A percentile compares a stretch with the other conserved stretches of the same genome.
Evolutionary conservation across 768 basidiomycete genomes (phyloP).

Genomic region (Cubamyces sp.): DNA sequence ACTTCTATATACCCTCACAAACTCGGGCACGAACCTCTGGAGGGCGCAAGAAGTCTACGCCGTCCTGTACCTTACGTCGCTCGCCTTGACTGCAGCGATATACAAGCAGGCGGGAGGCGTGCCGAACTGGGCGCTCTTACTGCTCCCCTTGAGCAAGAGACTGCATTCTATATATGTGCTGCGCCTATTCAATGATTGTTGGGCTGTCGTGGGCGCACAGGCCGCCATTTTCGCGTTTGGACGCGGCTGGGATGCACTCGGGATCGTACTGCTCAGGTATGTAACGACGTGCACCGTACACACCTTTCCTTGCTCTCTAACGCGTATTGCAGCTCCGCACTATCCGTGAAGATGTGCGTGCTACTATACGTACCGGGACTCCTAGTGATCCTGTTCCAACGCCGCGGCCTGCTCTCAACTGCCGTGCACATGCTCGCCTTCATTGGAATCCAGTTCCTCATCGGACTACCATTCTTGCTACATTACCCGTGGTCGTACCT

Average conservation of each 20-base stretch:
- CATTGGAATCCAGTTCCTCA: slow-evolving; percentile 53
- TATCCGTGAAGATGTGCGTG: slow-evolving; percentile 95
- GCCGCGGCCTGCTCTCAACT: slow-evolving; percentile 59
- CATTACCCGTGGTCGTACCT: slow-evolving; percentile 68
- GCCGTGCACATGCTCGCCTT: slow-evolving; percentile 53
- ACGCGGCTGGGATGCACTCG: slow-evolving; percentile 59
- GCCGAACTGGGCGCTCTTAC: slow-evolving; percentile 72
- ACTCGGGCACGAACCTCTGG: slow-evolving; percentile 59
- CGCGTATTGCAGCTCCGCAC: slow-evolving; percentile 56
- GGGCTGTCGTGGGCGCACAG: slow-evolving; percentile 72
- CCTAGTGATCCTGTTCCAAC: slow-evolving; percentile 79
- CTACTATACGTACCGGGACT: slow-evolving; percentile 90
- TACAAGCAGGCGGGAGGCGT: slow-evolving; percentile 63
- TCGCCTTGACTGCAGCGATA: slow-evolving; percentile 67
- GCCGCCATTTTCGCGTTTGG: slow-evolving; percentile 70
- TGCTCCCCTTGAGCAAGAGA: slow-evolving; percentile 88
- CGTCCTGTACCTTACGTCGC: slow-evolving; percentile 67
- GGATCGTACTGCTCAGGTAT: slow-evolving; percentile 75
- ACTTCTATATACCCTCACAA: slow-evolving; percentile 64
- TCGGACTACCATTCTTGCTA: slow-evolving; percentile 74
- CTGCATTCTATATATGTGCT: slow-evolving; percentile 92
- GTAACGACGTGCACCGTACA: slow-evolving; percentile 27
- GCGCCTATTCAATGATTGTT: slow-evolving; percentile 94
- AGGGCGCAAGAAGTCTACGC: slow-evolving; percentile 82
- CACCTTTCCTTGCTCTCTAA: neutral